These are phyloP conservation scores for Aspergillus ochraceoroseus DNA, from an alignment of 2,329 filamentous ascomycete species.

Conservation along the genomic window DNA sequence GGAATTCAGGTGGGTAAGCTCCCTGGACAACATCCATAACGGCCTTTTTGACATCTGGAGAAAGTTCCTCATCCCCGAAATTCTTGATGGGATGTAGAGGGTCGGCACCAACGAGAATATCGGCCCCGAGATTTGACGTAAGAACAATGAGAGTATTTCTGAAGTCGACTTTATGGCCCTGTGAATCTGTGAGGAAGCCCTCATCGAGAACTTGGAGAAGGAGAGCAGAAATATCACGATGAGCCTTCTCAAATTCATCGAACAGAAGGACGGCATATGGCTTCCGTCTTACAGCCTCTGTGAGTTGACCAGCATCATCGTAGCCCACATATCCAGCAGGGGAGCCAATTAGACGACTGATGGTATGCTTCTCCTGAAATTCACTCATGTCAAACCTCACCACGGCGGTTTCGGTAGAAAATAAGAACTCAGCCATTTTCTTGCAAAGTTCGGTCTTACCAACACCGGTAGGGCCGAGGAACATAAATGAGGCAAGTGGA, in stretches of 20 bases:
- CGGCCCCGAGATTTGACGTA: slow-evolving; percentile 89
- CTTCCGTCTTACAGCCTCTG: slow-evolving; percentile 89
- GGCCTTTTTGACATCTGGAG: slow-evolving; percentile 65
- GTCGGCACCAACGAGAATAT: slow-evolving; percentile 78
- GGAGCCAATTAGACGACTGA: slow-evolving; percentile 84
- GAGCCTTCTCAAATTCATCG: slow-evolving; percentile 97
- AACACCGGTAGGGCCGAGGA: slow-evolving; percentile 91
- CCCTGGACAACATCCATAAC: slow-evolving; percentile 83
- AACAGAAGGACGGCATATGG: slow-evolving; percentile 93
- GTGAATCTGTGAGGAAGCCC: slow-evolving; percentile 89
- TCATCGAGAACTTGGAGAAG: slow-evolving; percentile 93
- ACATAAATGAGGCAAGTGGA: slow-evolving; percentile 93
- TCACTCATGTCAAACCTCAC: slow-evolving; percentile 97
- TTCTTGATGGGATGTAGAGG: slow-evolving; percentile 60
- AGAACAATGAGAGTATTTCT: slow-evolving; percentile 94
- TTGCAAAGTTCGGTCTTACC: slow-evolving; percentile 98
- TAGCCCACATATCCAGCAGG: slow-evolving; percentile 96
- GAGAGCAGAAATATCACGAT: slow-evolving; percentile 87
- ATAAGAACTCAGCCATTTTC: slow-evolving; percentile 87
- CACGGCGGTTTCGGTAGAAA: slow-evolving; percentile 85
- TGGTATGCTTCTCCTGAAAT: slow-evolving; percentile 95
- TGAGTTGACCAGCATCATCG: slow-evolving; percentile 92
- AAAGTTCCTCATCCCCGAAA: slow-evolving; percentile 62
- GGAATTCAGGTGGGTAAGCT: slow-evolving; percentile 81
- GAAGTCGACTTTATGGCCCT: slow-evolving; percentile 96